A percentile compares a stretch with the other conserved stretches of the same genome.
These are phyloP conservation scores for Coffea eugenioides DNA, from an alignment of 257 asterid species.

Conservation along the genomic window DNA sequence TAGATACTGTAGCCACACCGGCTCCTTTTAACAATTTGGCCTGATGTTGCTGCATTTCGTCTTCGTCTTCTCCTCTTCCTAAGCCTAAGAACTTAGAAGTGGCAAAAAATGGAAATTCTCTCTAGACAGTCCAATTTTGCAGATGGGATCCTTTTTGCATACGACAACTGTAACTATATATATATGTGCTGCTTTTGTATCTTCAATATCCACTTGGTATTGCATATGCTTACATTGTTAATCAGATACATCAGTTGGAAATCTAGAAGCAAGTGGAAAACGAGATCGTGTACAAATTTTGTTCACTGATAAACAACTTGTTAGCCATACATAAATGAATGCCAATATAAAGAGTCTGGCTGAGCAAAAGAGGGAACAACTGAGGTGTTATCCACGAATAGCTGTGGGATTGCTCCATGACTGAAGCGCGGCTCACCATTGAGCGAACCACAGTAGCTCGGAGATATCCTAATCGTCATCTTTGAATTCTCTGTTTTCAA, in stretches of 20 bases:
- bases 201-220: neutral
- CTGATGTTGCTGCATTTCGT: no score
- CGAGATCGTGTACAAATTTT: neutral
- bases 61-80: neutral
- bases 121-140: neutral
- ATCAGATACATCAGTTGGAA: neutral
- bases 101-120: neutral
- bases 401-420: neutral
- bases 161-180: no score
- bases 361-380: neutral
- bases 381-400: neutral
- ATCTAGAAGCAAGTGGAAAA: neutral
- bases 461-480: conserved; percentile 69
- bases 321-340: neutral
- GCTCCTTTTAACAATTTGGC: neutral
- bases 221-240: neutral
- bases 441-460: neutral
- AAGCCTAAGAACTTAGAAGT: neutral
- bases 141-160: neutral
- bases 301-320: neutral
- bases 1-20: neutral
- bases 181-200: no score
- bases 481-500: conserved; percentile 74
- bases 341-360: no score
- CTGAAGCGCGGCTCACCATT: conserved; percentile 7